Conservation (phyloP, 306 rosid species). For the Carpinus fangiana region DNA sequence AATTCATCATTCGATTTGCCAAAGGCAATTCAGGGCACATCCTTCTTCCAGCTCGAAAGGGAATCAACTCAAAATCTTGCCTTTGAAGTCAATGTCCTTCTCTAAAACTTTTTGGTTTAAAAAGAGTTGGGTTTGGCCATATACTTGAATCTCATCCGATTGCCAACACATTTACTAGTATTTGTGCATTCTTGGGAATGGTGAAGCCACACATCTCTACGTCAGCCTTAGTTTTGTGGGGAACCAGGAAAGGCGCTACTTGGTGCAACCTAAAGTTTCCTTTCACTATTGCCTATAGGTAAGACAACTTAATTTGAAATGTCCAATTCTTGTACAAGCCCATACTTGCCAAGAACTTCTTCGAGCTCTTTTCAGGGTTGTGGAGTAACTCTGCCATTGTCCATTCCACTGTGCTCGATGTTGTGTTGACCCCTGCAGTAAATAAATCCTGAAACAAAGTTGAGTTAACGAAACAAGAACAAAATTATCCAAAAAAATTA, state of each 20-base stretch:
- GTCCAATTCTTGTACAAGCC: slow-evolving; percentile 8
- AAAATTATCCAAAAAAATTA: no score
- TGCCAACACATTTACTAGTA: slow-evolving; percentile 18
- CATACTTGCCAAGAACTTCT: neutral
- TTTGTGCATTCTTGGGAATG: slow-evolving; percentile 8
- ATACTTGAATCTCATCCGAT: slow-evolving; percentile 17
- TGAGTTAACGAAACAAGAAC: neutral
- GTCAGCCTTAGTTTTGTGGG: neutral
- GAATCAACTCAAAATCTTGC: slow-evolving; percentile 21
- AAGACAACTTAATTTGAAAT: neutral
- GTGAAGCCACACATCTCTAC: slow-evolving; percentile 9
- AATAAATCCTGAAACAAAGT: slow-evolving; percentile 3
- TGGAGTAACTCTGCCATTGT: slow-evolving; percentile 31
- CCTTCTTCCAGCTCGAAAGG: slow-evolving; percentile 34
- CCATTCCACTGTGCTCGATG: slow-evolving; percentile 34
- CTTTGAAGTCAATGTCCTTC: slow-evolving; percentile 10
- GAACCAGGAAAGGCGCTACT: slow-evolving; percentile 21
- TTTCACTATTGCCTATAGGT: slow-evolving; percentile 23
- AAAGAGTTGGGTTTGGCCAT: slow-evolving; percentile 17
- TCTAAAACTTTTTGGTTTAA: slow-evolving; percentile 27
- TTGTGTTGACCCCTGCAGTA: slow-evolving; percentile 22
- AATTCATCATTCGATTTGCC: neutral
- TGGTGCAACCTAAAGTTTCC: slow-evolving; percentile 35
- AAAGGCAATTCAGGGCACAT: slow-evolving; percentile 24
- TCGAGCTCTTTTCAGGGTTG: slow-evolving; percentile 13